Evolutionary conservation across 1,284 basidiomycete species (phyloP), one percentile per base, ranked within the genome.

Genomic region (Neotropicomus parvogracilis): DNA sequence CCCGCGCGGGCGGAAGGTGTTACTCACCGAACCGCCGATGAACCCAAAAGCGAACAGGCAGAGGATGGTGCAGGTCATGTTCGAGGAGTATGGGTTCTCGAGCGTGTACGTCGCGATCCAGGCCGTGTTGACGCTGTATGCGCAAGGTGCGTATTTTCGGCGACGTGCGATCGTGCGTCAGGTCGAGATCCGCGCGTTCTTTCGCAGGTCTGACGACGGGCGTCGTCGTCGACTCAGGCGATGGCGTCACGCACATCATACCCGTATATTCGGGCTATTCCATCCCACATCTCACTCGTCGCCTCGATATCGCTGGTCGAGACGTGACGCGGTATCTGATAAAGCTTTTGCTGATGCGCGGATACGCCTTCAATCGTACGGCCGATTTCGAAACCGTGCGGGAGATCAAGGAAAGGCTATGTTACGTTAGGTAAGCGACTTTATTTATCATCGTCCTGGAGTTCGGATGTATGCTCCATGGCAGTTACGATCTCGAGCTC

Each of bases 21-120:
- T 99, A 49, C 78, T 99, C 59, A 99, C 97, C 1, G 97, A 99
- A 69, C 97, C 97, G n/a, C 97, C 95, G 35, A 98, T 99, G 95
- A 99, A 99, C 72, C 97, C 97, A 4, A 92, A 88, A 66, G 84
- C 73, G 56, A 99, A 99, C 70, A 74, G 97, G 60, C 86, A 95
- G 70, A 78, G 82, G 65, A 98, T 99, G 95, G 88, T 85, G 53
- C 87, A 99, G 70, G 92, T 98, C 66, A 99, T 99, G 95, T 98
- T 99, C 66, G 97, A 99, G 73, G 90, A 97, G 60, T 99, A 98
- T 68, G 92, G 92, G 6, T 97, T 99, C 63, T 86, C 86, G 19
- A 91, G 93, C 0, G 92, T 99, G 50, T 99, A 99, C 67, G 86
- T 99, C 2, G 95, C 95, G 19, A 98, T 99, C 58, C 97, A 99